A percentile compares a stretch with the other conserved stretches of the same genome.
Evolutionary conservation across 2,329 filamentous ascomycete species (phyloP).

Genomic region (Chaetothyriales sp.): DNA sequence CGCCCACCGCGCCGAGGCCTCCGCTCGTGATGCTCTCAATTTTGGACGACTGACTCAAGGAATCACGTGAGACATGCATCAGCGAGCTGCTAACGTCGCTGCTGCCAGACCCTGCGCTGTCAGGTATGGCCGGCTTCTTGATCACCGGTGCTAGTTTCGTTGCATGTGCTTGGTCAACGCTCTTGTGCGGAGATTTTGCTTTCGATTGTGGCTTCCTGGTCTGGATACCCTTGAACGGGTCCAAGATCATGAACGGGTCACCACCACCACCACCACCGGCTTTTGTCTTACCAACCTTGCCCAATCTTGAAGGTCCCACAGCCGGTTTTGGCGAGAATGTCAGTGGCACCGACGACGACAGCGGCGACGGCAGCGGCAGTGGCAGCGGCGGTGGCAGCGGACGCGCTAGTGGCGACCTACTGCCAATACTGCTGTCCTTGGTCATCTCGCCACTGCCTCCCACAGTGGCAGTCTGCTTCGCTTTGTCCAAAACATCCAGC

Average conservation of each 20-base stretch:
- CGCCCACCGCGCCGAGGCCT: not conserved
- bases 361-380: not conserved
- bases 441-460: not conserved
- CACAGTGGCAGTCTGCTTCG: not conserved
- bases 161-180: not conserved
- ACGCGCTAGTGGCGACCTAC: not conserved
- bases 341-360: no score
- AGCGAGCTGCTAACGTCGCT: not conserved
- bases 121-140: not conserved
- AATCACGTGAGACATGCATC: not conserved
- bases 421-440: not conserved
- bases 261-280: not conserved
- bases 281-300: not conserved
- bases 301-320: not conserved
- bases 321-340: slow-evolving; percentile 21
- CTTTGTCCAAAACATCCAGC: not conserved
- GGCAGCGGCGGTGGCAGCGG: no score
- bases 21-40: not conserved
- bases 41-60: not conserved
- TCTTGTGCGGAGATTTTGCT: not conserved
- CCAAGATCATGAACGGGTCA: not conserved
- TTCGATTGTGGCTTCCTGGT: not conserved
- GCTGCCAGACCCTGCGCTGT: not conserved
- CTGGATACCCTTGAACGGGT: not conserved
- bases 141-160: not conserved